phyloP scores from a whole-genome alignment of 192 early-diverging fungal genomes.

The Chytriomyces sp. region DNA sequence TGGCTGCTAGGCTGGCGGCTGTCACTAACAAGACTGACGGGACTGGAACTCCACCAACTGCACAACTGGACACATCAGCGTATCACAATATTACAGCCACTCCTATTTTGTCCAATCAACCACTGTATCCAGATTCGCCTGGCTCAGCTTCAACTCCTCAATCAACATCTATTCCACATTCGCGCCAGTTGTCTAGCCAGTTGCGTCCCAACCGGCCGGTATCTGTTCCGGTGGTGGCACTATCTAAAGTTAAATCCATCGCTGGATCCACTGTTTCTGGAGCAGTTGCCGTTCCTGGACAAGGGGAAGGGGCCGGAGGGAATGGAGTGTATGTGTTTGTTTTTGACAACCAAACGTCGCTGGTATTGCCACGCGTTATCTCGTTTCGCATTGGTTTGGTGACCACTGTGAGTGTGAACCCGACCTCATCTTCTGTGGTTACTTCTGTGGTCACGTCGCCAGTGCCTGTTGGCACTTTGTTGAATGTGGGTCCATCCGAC shows the following conservation, averaged over 20 bases:
- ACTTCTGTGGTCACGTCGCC: too few species aligned
- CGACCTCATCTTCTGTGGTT: too few species aligned
- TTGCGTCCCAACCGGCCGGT: not conserved
- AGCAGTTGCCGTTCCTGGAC: not conserved
- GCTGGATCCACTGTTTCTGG: conserved; percentile 16
- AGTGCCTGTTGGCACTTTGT: too few species aligned
- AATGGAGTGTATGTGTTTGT: conserved; percentile 47
- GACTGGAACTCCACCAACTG: too few species aligned
- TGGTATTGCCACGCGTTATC: conserved; percentile 36
- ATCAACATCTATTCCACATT: not conserved
- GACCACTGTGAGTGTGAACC: conserved; percentile 20
- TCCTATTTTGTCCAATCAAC: too few species aligned
- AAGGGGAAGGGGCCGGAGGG: not conserved
- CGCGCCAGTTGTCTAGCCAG: not conserved
- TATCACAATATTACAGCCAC: too few species aligned
- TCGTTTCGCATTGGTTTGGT: conserved; percentile 36
- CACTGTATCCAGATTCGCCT: not conserved
- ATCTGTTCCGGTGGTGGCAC: not conserved
- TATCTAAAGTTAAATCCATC: conserved; percentile 22
- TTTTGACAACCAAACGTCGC: conserved; percentile 43
- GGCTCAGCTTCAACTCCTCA: not conserved
- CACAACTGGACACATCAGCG: not conserved
- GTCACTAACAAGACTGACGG: not conserved
- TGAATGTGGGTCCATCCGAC: too few species aligned
- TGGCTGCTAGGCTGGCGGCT: conserved; percentile 27